phyloP scores from a whole-genome alignment of 1,139 yeast species.

The Zygosaccharomyces sapae region DNA sequence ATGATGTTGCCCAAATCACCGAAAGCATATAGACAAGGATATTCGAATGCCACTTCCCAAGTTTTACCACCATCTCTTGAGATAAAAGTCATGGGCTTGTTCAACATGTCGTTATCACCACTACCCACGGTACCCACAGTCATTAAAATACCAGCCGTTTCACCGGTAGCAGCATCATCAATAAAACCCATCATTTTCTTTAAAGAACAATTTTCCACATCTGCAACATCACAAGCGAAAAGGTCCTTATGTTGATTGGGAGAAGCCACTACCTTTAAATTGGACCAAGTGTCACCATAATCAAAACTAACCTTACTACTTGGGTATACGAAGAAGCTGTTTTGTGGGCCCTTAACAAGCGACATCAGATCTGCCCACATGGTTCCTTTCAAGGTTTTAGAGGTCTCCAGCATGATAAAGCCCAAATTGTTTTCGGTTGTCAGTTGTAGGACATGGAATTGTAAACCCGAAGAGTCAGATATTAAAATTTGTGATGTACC shows the following conservation, averaged over 20 bases:
- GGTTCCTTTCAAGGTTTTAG: constrained; percentile 22
- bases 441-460: constrained; percentile 22
- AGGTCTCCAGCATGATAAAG: constrained; percentile 2
- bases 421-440: constrained; percentile 11
- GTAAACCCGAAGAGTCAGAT: constrained; percentile 33
- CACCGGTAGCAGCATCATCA: constrained; percentile 43
- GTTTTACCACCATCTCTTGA: constrained; percentile 76
- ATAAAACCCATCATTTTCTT: constrained; percentile 24
- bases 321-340: constrained; percentile 15
- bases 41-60: constrained; percentile 58
- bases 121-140: constrained; percentile 56
- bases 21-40: constrained; percentile 55
- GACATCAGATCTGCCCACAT: constrained; percentile 8
- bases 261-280: constrained; percentile 46
- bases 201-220: constrained; percentile 53
- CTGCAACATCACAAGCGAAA: constrained; percentile 57
- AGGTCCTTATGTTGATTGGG: constrained; percentile 35
- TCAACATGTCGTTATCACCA: constrained; percentile 28
- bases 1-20: constrained; percentile 82
- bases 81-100: constrained; percentile 45
- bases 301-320: constrained; percentile 52
- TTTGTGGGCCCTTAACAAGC: neutral
- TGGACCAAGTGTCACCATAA: constrained; percentile 63
- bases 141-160: constrained; percentile 69
- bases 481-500: constrained; percentile 18